Evolutionary conservation across 352 stramenopile genomes (phyloP).

Genomic region (Globisporangium okanoganense): DNA sequence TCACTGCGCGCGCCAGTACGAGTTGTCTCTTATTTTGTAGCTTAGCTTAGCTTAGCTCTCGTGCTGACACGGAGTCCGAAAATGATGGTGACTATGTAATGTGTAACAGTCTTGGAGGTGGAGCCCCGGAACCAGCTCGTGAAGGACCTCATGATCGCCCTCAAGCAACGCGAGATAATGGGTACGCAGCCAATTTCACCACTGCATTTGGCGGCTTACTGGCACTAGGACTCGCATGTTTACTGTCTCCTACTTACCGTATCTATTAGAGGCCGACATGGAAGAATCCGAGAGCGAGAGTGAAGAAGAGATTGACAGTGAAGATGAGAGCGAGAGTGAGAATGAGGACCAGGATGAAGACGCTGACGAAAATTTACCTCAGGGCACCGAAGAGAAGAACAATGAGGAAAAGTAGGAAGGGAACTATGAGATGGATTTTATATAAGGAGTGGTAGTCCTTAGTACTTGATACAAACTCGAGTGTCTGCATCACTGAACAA

Average conservation of each 20-base stretch:
- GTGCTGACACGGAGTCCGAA: not conserved
- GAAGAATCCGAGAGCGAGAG: slow-evolving; percentile 42
- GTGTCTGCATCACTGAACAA: too few species aligned
- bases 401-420: slow-evolving; percentile 10
- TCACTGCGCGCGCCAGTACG: slow-evolving; percentile 44
- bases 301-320: slow-evolving; percentile 32
- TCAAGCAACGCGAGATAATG: slow-evolving; percentile 57
- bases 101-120: slow-evolving; percentile 37
- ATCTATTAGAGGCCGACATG: slow-evolving; percentile 25
- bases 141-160: slow-evolving; percentile 49
- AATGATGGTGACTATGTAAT: not conserved
- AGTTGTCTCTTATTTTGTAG: not conserved
- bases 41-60: not conserved
- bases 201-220: not conserved
- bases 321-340: slow-evolving; percentile 18
- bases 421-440: not conserved
- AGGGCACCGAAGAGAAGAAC: slow-evolving; percentile 17
- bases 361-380: slow-evolving; percentile 22
- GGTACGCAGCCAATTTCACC: slow-evolving; percentile 18
- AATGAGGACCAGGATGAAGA: slow-evolving; percentile 13
- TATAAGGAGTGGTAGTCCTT: not conserved
- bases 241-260: not conserved
- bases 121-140: slow-evolving; percentile 69
- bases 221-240: not conserved
- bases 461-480: not conserved